Conservation (phyloP, 345 rosid species). For the Lepidium africanum region DNA sequence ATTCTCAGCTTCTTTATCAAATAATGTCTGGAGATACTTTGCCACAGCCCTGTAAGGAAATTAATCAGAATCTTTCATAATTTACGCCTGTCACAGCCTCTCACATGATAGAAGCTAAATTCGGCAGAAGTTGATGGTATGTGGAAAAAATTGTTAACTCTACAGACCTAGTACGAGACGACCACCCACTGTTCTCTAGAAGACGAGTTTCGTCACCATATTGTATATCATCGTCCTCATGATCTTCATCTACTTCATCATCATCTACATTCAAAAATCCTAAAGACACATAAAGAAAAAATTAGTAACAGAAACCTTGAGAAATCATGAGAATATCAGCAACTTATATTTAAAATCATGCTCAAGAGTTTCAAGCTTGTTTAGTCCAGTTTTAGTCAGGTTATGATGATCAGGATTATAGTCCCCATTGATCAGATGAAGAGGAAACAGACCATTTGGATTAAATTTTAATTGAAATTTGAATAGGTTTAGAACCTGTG, state of each 20-base stretch:
- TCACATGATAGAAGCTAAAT: not conserved
- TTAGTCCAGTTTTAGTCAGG: not conserved
- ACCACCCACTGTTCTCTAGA: slow-evolving; percentile 95
- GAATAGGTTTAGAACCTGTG: slow-evolving; percentile 58
- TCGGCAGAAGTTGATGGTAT: not conserved
- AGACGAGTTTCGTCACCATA: slow-evolving; percentile 50
- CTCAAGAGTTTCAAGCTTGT: not conserved
- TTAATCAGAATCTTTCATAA: not conserved
- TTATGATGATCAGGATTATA: not conserved
- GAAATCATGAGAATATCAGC: slow-evolving; percentile 5
- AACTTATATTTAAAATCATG: slow-evolving; percentile 10
- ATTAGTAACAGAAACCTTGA: not conserved
- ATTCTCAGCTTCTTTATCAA: slow-evolving; percentile 54
- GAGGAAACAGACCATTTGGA: not conserved
- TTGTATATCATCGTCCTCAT: slow-evolving; percentile 37
- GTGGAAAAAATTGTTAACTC: not conserved
- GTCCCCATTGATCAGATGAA: not conserved
- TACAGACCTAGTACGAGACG: slow-evolving; percentile 90
- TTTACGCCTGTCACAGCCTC: not conserved
- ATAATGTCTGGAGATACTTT: slow-evolving; percentile 69
- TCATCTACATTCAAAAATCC: slow-evolving; percentile 89
- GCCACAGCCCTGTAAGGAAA: slow-evolving; percentile 74
- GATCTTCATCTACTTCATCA: slow-evolving; percentile 75
- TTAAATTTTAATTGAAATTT: not conserved
- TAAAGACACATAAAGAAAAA: slow-evolving; percentile 23